A percentile compares a stretch with the other conserved stretches of the same genome.
phyloP scores from a whole-genome alignment of 1,139 yeast genomes.

The Spathaspora sp. region DNA sequence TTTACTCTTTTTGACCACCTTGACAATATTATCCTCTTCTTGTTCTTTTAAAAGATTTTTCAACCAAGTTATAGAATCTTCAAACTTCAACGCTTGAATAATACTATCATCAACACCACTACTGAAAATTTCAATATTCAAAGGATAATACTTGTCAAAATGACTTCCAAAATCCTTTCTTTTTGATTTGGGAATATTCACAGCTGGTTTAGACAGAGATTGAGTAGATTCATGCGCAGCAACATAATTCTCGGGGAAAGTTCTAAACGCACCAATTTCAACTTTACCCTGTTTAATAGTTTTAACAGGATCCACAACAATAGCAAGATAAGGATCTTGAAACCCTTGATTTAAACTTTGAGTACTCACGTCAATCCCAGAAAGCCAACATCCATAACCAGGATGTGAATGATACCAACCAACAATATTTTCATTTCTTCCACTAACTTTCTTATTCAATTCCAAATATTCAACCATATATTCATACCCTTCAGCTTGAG shows the following conservation, averaged over 20 bases:
- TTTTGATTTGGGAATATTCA: conserved; percentile 40
- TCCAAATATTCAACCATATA: conserved; percentile 86
- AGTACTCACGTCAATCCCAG: conserved; percentile 88
- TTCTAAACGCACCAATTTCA: conserved; percentile 91
- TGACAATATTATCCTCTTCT: background rate
- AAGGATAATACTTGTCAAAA: conserved; percentile 66
- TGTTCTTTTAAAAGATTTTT: conserved; percentile 15
- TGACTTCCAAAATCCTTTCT: conserved; percentile 69
- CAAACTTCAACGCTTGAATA: conserved; percentile 46
- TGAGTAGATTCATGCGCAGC: conserved; percentile 4
- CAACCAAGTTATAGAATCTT: conserved; percentile 39
- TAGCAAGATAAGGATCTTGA: conserved; percentile 89
- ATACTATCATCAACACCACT: conserved; percentile 52
- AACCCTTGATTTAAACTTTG: conserved; percentile 81
- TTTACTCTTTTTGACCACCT: conserved; percentile 5
- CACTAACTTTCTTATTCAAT: conserved; percentile 51
- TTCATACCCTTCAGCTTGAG: conserved; percentile 91
- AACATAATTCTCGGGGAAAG: conserved; percentile 53
- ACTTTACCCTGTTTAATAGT: conserved; percentile 65
- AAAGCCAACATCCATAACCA: conserved; percentile 93
- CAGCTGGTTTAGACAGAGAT: background rate
- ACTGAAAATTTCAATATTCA: conserved; percentile 64
- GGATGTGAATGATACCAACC: conserved; percentile 99
- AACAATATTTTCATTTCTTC: conserved; percentile 57
- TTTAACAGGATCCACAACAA: conserved; percentile 82